Evolutionary conservation across 805 yeast species (phyloP), one percentile per base, ranked within the genome.

Genomic region (Hanseniaspora lachancei): DNA sequence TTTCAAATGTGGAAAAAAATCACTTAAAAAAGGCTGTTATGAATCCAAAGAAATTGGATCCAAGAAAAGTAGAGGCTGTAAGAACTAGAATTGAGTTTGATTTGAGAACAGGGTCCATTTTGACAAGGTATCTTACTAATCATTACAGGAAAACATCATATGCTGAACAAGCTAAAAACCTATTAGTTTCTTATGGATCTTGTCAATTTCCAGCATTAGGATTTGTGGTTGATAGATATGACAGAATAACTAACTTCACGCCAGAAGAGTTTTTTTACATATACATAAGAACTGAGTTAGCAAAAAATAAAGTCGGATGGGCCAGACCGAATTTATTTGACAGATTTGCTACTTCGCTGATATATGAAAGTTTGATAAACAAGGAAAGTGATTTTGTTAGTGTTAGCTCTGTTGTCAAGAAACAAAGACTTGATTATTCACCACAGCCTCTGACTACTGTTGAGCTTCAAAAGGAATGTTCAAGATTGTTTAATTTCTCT

Each of bases 121-220:
- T 91, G 63, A 91, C 98, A 0, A 73, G 99, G 48, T 72, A 88
- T 39, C 73, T 89, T 55, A 85, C 44, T 72, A 79, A 57, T 63
- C 75, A 53, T 70, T 80, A 62, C 71, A 70, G 60, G 59, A 58
- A 58, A 21, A 66, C 60, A 53, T n/a, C 43, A 60, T 66, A 32
- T 38, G 60, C 44, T 1, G 24, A 41, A 4, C 48, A 46, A 5
- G 24, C 18, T 20, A n/a, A 32, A 12, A 46, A 32, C 18, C 10
- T 46, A 4, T 29, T 32, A 12, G 70, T 73, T 5, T 88, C 96
- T 1, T 93, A 89, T 66, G 99, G 99, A 2, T 70, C 85, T 2
- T 93, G 99, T 65, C 99, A 93, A 66, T 93, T 93, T 63, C 99
- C 99, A 2, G 91, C 98, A 0, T 72, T 93, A 52, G 97, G 98